Percentiles rank a stretch among this genome's conserved stretches.
phyloP scores from a whole-genome alignment of 192 early-diverging fungal genomes.

The Podila verticillata region DNA sequence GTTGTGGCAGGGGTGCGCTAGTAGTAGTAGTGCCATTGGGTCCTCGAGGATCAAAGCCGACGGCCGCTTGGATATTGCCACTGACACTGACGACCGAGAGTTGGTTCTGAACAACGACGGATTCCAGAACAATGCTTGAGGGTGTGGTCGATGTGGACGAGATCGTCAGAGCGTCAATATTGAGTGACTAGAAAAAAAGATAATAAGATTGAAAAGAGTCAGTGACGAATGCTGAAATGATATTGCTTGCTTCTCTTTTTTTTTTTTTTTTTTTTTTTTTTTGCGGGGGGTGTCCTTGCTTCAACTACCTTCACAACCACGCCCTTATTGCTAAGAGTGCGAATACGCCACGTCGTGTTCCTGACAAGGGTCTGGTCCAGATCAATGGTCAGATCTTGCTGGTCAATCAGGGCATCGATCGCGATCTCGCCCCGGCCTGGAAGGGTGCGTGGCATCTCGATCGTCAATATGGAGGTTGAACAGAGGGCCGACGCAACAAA shows the following conservation, averaged over 20 bases:
- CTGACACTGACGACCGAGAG: conserved; percentile 36
- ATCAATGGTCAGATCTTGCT: conserved; percentile 28
- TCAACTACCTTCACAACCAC: conserved; percentile 25
- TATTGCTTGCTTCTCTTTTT: no score
- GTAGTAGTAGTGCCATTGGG: not conserved
- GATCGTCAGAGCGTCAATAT: conserved; percentile 29
- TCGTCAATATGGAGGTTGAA: conserved; percentile 29
- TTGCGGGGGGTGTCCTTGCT: not conserved
- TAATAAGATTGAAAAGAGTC: not conserved
- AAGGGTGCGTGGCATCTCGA: conserved; percentile 26
- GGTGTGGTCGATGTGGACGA: conserved; percentile 26
- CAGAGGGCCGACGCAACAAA: conserved; percentile 27
- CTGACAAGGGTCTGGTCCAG: conserved; percentile 15
- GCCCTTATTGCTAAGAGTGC: conserved; percentile 13
- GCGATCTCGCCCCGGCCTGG: conserved; percentile 9
- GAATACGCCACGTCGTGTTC: conserved; percentile 28
- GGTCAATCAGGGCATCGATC: conserved; percentile 22
- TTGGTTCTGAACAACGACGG: conserved; percentile 26
- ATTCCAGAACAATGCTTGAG: conserved; percentile 9
- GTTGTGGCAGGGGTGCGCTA: not conserved
- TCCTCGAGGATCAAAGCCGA: conserved; percentile 3
- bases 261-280: not conserved
- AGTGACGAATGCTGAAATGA: not conserved
- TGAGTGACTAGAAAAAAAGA: conserved; percentile 18
- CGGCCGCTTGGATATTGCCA: conserved; percentile 27